A percentile compares a stretch with the other conserved stretches of the same genome.
phyloP scores from a whole-genome alignment of 805 yeast genomes.

The Nakazawaea molendinolei region DNA sequence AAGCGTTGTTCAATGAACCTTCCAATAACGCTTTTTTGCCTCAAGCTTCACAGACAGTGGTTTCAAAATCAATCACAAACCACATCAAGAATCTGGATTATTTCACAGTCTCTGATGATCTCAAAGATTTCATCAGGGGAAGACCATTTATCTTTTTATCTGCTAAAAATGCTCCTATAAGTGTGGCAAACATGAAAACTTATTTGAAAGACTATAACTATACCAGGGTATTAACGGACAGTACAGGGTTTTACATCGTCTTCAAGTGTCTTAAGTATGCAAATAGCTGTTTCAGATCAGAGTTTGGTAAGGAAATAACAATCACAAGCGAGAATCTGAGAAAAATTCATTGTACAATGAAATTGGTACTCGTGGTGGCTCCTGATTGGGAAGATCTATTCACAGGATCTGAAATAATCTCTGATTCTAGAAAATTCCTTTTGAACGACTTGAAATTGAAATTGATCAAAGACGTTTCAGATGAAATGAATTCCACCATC shows the following conservation, averaged over 20 bases:
- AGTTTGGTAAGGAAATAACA: slow-evolving; percentile 43
- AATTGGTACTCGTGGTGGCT: slow-evolving; percentile 54
- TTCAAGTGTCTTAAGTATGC: slow-evolving; percentile 58
- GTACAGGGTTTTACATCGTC: slow-evolving; percentile 62
- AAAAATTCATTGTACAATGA: slow-evolving; percentile 34
- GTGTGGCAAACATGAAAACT: slow-evolving; percentile 52
- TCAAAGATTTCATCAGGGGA: slow-evolving; percentile 42
- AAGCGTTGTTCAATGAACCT: slow-evolving; percentile 10
- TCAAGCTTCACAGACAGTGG: background rate
- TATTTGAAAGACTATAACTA: slow-evolving; percentile 55
- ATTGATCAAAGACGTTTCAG: slow-evolving; percentile 65
- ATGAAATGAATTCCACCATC: slow-evolving; percentile 61
- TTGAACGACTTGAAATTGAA: slow-evolving; percentile 58
- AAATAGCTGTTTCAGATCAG: slow-evolving; percentile 48
- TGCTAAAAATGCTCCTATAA: slow-evolving; percentile 42
- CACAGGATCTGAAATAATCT: slow-evolving; percentile 8
- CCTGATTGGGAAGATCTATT: slow-evolving; percentile 23
- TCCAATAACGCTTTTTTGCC: background rate
- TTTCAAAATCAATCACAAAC: slow-evolving; percentile 9
- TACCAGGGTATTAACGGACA: slow-evolving; percentile 58
- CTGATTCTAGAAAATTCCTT: slow-evolving; percentile 43
- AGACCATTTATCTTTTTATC: slow-evolving; percentile 54
- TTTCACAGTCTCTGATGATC: slow-evolving; percentile 37
- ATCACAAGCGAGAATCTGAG: slow-evolving; percentile 20
- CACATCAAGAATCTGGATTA: slow-evolving; percentile 23